A percentile compares a stretch with the other conserved stretches of the same genome.
Conservation (phyloP, 345 rosid genomes). For the Abelmoschus esculentus region DNA sequence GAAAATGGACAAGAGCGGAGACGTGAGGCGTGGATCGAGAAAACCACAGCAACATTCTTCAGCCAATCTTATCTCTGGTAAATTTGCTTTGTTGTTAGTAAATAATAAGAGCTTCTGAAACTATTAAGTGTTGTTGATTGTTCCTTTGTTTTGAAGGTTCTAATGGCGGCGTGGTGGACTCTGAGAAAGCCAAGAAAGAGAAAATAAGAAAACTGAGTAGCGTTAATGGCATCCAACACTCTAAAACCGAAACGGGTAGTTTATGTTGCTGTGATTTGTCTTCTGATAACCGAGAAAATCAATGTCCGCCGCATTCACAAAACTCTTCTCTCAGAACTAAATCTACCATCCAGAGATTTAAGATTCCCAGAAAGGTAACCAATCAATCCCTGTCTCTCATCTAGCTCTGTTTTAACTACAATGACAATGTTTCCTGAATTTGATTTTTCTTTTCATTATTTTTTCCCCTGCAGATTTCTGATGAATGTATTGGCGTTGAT, state of each 20-base stretch:
- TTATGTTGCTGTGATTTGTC: no score
- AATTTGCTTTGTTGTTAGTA: no score
- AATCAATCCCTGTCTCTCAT: background rate
- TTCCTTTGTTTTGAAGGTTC: no score
- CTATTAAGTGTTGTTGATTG: no score
- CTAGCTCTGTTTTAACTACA: background rate
- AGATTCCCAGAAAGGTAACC: no score
- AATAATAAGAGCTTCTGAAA: no score
- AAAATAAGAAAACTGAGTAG: conserved; percentile 43
- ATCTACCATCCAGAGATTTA: no score
- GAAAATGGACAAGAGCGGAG: conserved; percentile 2
- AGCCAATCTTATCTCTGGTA: no score
- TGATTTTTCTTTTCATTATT: background rate
- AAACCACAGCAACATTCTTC: conserved; percentile 3
- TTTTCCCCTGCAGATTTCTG: conserved; percentile 28
- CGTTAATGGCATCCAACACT: conserved; percentile 30
- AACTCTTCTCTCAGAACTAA: no score
- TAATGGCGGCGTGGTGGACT: no score
- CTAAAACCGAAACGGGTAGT: conserved; percentile 27
- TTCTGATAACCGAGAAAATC: no score
- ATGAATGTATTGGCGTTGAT: conserved; percentile 50
- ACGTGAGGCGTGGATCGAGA: conserved; percentile 46
- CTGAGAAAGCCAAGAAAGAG: conserved; percentile 51
- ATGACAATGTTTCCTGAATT: background rate
- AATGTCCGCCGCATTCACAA: no score